These are phyloP conservation scores for Backusella australiensis DNA, from an alignment of 192 early-diverging fungal genomes.

Conservation along the genomic window DNA sequence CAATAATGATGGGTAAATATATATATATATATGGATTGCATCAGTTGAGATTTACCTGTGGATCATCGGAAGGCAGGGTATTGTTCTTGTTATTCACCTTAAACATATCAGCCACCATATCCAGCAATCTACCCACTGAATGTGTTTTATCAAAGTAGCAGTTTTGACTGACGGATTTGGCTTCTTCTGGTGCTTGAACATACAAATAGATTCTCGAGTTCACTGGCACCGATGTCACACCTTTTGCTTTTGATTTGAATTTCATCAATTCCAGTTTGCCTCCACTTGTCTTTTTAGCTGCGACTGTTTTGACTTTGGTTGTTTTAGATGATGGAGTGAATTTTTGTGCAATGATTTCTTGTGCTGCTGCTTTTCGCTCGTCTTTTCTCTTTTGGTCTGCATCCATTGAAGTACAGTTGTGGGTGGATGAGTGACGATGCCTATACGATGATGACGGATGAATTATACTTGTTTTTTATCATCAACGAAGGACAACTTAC, in stretches of 20 bases:
- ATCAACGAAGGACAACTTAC: neutral
- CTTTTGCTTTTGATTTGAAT: slow-evolving; percentile 19
- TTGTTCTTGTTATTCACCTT: slow-evolving; percentile 12
- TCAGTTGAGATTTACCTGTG: neutral
- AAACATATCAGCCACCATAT: slow-evolving; percentile 11
- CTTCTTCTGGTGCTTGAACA: slow-evolving; percentile 8
- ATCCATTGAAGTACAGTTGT: neutral
- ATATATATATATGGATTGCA: neutral
- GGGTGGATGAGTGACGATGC: slow-evolving; percentile 12
- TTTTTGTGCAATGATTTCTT: slow-evolving; percentile 5
- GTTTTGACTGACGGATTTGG: neutral
- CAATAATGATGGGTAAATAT: neutral
- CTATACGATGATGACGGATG: neutral
- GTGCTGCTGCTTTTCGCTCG: slow-evolving; percentile 6
- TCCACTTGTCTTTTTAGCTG: neutral
- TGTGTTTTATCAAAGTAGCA: slow-evolving; percentile 15
- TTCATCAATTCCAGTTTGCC: slow-evolving; percentile 13
- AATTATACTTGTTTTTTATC: neutral
- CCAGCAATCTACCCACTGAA: slow-evolving; percentile 4
- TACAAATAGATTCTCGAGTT: neutral
- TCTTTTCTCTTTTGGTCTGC: neutral
- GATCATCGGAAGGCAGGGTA: neutral
- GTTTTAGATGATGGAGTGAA: neutral
- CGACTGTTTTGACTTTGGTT: neutral
- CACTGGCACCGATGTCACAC: neutral